phyloP scores from a whole-genome alignment of 2,329 filamentous ascomycete species.

The Sporothrix globosa region DNA sequence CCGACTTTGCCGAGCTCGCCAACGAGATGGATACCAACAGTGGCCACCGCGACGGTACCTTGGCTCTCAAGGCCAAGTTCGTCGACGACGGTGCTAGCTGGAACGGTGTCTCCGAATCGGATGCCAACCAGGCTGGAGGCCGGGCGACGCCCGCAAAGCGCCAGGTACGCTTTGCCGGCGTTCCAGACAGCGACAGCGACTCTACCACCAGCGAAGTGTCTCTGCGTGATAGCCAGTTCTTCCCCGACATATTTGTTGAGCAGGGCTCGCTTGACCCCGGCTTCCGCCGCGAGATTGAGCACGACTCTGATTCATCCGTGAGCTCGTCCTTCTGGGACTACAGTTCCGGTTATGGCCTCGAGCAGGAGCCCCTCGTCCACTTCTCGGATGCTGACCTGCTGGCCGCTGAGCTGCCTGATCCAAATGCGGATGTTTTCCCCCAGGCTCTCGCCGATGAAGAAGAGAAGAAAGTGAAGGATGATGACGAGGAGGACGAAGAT shows the following conservation, averaged over 20 bases:
- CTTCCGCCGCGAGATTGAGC: slow-evolving; percentile 74
- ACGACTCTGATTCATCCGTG: slow-evolving; percentile 61
- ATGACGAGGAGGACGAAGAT: background rate
- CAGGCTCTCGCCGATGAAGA: slow-evolving; percentile 8
- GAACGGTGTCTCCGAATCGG: slow-evolving; percentile 50
- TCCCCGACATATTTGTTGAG: slow-evolving; percentile 77
- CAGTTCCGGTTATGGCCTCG: slow-evolving; percentile 49
- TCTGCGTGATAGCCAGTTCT: slow-evolving; percentile 66
- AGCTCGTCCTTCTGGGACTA: slow-evolving; percentile 68
- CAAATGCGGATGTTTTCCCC: slow-evolving; percentile 3
- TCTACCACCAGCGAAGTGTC: slow-evolving; percentile 61
- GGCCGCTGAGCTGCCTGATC: slow-evolving; percentile 10
- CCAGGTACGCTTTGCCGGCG: slow-evolving; percentile 74
- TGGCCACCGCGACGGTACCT: slow-evolving; percentile 45
- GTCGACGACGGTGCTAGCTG: slow-evolving; percentile 51
- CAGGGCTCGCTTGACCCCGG: slow-evolving; percentile 72
- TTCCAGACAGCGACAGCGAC: slow-evolving; percentile 68
- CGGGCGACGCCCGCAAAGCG: slow-evolving; percentile 49
- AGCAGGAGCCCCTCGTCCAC: slow-evolving; percentile 40
- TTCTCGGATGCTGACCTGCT: slow-evolving; percentile 42
- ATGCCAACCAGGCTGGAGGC: slow-evolving; percentile 36
- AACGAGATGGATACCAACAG: slow-evolving; percentile 47
- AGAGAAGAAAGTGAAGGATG: background rate
- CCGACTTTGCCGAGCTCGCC: slow-evolving; percentile 41
- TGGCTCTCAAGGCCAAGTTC: slow-evolving; percentile 50